These are phyloP conservation scores for Candida nonsorbophila DNA, from an alignment of 805 yeast genomes.

Conservation along the genomic window DNA sequence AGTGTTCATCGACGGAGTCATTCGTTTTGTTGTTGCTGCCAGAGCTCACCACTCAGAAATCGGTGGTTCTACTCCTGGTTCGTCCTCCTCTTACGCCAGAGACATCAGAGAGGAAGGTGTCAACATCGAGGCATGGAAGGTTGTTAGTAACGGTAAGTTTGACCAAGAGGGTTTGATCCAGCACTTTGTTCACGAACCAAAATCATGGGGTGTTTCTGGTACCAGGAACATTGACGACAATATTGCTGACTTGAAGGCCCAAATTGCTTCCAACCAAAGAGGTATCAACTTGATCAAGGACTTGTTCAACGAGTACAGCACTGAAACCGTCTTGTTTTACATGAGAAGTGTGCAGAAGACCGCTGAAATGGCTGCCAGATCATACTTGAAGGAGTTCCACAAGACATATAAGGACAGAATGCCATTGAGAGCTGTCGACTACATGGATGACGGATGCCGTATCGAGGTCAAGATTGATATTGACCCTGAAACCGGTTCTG, in stretches of 20 bases:
- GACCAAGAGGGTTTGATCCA: slow-evolving; percentile 12
- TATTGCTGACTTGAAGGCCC: slow-evolving; percentile 65
- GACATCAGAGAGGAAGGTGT: slow-evolving; percentile 17
- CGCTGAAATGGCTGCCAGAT: slow-evolving; percentile 68
- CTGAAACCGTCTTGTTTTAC: slow-evolving; percentile 57
- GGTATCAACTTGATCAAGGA: slow-evolving; percentile 63
- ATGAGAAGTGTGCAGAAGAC: slow-evolving; percentile 81
- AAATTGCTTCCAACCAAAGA: slow-evolving; percentile 79
- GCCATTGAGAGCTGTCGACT: slow-evolving; percentile 13
- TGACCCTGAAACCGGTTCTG: slow-evolving; percentile 14
- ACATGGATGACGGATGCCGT: slow-evolving; percentile 13
- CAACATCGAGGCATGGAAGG: slow-evolving; percentile 13
- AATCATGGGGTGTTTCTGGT: slow-evolving; percentile 14
- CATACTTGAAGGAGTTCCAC: slow-evolving; percentile 11
- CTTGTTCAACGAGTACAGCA: slow-evolving; percentile 57
- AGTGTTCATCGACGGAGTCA: slow-evolving; percentile 12
- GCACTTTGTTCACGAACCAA: slow-evolving; percentile 13
- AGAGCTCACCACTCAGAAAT: slow-evolving; percentile 20
- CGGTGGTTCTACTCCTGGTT: slow-evolving; percentile 17
- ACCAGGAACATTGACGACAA: slow-evolving; percentile 16
- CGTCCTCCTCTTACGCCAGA: slow-evolving; percentile 13
- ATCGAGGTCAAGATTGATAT: slow-evolving; percentile 13
- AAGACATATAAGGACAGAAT: slow-evolving; percentile 40
- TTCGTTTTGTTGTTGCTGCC: slow-evolving; percentile 15
- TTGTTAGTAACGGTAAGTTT: slow-evolving; percentile 12